Evolutionary conservation across 495 filamentous ascomycete genomes (phyloP).

Genomic region (Aspergillus sclerotiicarbonarius): DNA sequence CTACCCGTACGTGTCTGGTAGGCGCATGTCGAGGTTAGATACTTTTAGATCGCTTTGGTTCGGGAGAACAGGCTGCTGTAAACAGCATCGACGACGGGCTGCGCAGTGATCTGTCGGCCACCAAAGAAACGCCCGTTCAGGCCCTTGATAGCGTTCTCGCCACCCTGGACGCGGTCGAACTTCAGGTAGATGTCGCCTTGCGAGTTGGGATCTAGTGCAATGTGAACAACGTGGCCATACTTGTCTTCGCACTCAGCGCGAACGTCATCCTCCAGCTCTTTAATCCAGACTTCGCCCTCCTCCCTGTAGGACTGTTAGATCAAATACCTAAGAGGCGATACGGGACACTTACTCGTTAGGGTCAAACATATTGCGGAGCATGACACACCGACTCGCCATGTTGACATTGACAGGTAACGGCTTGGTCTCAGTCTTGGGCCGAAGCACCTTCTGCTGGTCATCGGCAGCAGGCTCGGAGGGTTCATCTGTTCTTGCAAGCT

Average conservation of each 20-base stretch:
- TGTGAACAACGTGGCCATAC: conserved; percentile 98
- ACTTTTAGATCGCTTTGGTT: conserved; percentile 62
- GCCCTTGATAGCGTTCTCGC: conserved; percentile 95
- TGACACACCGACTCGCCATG: conserved; percentile 91
- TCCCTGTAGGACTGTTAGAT: conserved; percentile 63
- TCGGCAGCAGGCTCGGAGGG: conserved; percentile 58
- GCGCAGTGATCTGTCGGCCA: conserved; percentile 82
- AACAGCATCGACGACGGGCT: conserved; percentile 94
- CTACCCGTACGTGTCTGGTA: conserved; percentile 23
- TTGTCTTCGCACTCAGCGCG: conserved; percentile 88
- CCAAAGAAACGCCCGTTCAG: conserved; percentile 96
- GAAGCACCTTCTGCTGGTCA: conserved; percentile 67
- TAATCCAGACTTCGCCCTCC: conserved; percentile 83
- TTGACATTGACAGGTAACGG: conserved; percentile 81
- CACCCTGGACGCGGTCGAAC: conserved; percentile 90
- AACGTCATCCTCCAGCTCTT: conserved; percentile 93
- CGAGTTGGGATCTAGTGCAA: conserved; percentile 88
- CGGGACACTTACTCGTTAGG: conserved; percentile 70
- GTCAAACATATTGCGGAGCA: conserved; percentile 95
- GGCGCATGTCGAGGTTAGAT: conserved; percentile 15
- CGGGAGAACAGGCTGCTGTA: conserved; percentile 96
- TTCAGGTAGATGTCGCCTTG: conserved; percentile 97
- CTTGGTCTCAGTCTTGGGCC: conserved; percentile 79
- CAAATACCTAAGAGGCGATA: not conserved
- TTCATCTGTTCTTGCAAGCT: conserved; percentile 95